A percentile compares a stretch with the other conserved stretches of the same genome.
Evolutionary conservation across 371 early-diverging fungal species (phyloP).

Genomic region (Circinella umbellata): DNA sequence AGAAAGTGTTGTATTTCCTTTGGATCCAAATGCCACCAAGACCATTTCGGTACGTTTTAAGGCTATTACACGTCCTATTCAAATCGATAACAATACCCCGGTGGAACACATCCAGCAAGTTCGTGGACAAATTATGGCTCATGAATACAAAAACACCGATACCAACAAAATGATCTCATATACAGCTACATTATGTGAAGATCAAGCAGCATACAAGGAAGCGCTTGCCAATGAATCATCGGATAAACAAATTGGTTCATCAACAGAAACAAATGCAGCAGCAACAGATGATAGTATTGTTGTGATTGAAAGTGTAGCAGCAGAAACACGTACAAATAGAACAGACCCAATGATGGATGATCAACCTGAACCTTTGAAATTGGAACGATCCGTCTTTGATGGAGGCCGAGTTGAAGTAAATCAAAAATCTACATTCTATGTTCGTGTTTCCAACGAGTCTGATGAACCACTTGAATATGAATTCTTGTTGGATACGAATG

Average conservation of each 20-base stretch:
- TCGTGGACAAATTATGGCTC: slow-evolving; percentile 72
- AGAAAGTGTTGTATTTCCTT: slow-evolving; percentile 75
- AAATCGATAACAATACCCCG: background rate
- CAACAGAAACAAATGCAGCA: background rate
- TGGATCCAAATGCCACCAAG: slow-evolving; percentile 76
- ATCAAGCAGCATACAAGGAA: slow-evolving; percentile 41
- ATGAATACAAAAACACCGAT: slow-evolving; percentile 93
- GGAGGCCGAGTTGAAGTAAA: slow-evolving; percentile 62
- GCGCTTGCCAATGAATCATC: slow-evolving; percentile 31
- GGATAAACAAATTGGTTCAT: slow-evolving; percentile 7
- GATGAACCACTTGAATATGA: slow-evolving; percentile 45
- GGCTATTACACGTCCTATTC: slow-evolving; percentile 44
- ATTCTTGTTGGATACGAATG: slow-evolving; percentile 21
- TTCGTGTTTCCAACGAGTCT: slow-evolving; percentile 59
- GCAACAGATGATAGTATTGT: background rate
- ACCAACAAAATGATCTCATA: slow-evolving; percentile 78
- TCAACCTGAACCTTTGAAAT: slow-evolving; percentile 32
- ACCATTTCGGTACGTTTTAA: slow-evolving; percentile 69
- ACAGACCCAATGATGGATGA: slow-evolving; percentile 1
- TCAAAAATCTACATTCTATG: slow-evolving; percentile 61
- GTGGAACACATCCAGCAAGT: slow-evolving; percentile 20
- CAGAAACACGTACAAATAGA: background rate
- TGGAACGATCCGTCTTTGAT: slow-evolving; percentile 61
- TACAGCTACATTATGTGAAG: slow-evolving; percentile 51
- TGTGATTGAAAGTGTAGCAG: background rate